Conservation (phyloP, 2,329 filamentous ascomycete genomes). For the Ophioceras dolichostomum region DNA sequence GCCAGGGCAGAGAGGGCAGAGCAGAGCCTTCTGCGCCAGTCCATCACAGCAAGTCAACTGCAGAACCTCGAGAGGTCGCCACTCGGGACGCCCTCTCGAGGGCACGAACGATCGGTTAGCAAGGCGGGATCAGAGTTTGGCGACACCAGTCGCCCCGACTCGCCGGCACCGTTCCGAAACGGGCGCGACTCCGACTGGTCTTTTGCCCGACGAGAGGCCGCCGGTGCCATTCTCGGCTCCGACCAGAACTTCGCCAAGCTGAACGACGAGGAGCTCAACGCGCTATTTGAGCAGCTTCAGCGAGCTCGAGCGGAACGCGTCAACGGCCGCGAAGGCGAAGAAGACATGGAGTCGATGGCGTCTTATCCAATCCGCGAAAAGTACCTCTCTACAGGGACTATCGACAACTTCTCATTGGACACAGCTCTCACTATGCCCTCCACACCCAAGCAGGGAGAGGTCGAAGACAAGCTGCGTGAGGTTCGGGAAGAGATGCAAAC, state of each 20-base stretch:
- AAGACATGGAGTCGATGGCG: conserved; percentile 79
- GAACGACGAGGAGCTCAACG: conserved; percentile 88
- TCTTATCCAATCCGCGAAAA: conserved; percentile 88
- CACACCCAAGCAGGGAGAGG: conserved; percentile 68
- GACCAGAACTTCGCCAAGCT: conserved; percentile 86
- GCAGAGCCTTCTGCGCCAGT: conserved; percentile 77
- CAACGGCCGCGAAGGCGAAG: conserved; percentile 62
- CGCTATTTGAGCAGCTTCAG: conserved; percentile 88
- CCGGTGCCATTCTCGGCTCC: conserved; percentile 74
- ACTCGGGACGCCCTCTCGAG: conserved; percentile 44
- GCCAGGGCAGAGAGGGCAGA: conserved; percentile 85
- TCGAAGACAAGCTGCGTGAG: conserved; percentile 62
- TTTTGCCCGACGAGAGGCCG: conserved; percentile 85
- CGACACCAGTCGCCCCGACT: conserved; percentile 65
- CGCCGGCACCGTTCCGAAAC: conserved; percentile 57
- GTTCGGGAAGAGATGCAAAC: conserved; percentile 73
- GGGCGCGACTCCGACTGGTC: conserved; percentile 89
- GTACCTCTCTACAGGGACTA: conserved; percentile 85
- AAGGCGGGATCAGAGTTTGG: conserved; percentile 68
- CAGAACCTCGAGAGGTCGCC: conserved; percentile 46
- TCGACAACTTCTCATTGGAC: conserved; percentile 94
- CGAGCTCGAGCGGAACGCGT: conserved; percentile 69
- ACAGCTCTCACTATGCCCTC: conserved; percentile 90
- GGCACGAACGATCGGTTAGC: conserved; percentile 71
- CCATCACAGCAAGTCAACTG: conserved; percentile 51